phyloP scores from a whole-genome alignment of 2,329 filamentous ascomycete species.

The Nemania sp. region DNA sequence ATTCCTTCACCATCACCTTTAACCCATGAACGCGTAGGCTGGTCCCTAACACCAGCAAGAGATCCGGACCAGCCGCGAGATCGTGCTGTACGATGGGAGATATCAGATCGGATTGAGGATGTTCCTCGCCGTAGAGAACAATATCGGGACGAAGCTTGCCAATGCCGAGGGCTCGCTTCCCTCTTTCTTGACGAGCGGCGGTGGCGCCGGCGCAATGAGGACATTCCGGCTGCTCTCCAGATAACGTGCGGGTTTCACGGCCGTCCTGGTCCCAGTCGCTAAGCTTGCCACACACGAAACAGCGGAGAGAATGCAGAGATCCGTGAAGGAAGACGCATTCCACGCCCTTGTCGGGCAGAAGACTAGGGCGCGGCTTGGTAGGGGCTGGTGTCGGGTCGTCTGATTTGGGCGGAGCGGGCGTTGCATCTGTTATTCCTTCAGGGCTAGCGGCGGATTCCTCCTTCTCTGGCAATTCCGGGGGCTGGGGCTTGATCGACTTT shows the following conservation, averaged over 20 bases:
- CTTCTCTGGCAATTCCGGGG: constrained; percentile 27
- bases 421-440: constrained; percentile 27
- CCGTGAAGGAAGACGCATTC: constrained; percentile 74
- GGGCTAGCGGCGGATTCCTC: constrained; percentile 24
- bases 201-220: constrained; percentile 66
- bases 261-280: constrained; percentile 62
- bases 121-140: constrained; percentile 74
- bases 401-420: constrained; percentile 25
- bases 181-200: constrained; percentile 63
- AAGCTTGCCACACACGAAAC: constrained; percentile 62
- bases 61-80: constrained; percentile 64
- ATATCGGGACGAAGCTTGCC: constrained; percentile 73
- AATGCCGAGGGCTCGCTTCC: constrained; percentile 68
- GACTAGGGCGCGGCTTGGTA: constrained; percentile 24
- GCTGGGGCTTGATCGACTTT: constrained; percentile 44
- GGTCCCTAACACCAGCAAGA: constrained; percentile 71
- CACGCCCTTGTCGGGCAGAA: constrained; percentile 49
- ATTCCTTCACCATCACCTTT: constrained; percentile 71
- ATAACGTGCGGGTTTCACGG: constrained; percentile 59
- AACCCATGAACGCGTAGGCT: constrained; percentile 72
- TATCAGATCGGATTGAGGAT: constrained; percentile 69
- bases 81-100: constrained; percentile 71
- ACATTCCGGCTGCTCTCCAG: constrained; percentile 68
- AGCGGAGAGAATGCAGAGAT: constrained; percentile 66
- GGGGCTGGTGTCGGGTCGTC: constrained; percentile 20